A percentile compares a stretch with the other conserved stretches of the same genome.
Conservation (phyloP, 192 early-diverging fungal species). For the Entomortierella chlamydospora region DNA sequence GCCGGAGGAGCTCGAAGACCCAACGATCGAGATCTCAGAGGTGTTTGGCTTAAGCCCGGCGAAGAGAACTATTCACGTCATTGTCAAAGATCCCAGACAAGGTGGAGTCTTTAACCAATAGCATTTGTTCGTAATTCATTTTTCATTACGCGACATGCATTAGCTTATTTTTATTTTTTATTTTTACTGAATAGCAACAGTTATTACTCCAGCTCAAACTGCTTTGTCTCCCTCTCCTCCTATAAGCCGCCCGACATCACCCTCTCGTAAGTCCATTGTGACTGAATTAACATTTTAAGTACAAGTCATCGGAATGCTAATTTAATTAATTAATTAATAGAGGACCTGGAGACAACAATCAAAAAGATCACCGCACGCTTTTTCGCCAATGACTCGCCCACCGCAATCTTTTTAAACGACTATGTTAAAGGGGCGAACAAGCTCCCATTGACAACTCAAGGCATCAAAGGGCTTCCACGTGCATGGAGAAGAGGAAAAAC, state of each 20-base stretch:
- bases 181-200: not conserved
- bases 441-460: not conserved
- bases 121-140: too few species aligned
- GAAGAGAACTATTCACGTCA: not conserved
- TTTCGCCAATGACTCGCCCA: not conserved
- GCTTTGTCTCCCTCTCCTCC: not conserved
- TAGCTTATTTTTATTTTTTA: not conserved
- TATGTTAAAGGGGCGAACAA: not conserved
- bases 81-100: not conserved
- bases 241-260: not conserved
- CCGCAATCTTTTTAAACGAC: not conserved
- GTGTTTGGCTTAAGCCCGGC: not conserved
- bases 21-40: not conserved
- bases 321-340: not conserved
- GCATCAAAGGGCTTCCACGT: not conserved
- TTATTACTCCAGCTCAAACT: not conserved
- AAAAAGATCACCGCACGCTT: not conserved
- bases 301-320: not conserved
- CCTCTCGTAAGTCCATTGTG: not conserved
- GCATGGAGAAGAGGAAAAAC: not conserved
- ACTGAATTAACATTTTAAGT: not conserved
- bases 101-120: not conserved
- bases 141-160: not conserved
- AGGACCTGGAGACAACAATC: constrained; percentile 4
- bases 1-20: not conserved